Conservation (phyloP, 2,329 filamentous ascomycete species). For the Fusarium albidum region DNA sequence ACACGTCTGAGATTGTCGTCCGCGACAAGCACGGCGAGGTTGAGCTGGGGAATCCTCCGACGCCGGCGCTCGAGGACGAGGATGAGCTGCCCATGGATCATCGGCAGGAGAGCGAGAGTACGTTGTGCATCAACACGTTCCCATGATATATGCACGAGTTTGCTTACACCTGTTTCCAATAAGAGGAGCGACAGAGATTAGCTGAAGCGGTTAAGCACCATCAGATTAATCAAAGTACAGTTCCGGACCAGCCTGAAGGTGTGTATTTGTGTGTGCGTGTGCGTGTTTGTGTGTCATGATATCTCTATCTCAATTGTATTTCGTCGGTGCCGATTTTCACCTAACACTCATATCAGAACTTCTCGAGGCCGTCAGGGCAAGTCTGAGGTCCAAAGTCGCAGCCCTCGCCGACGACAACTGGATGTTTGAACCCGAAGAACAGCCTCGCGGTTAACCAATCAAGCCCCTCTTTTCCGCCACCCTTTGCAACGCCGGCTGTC, state of each 20-base stretch:
- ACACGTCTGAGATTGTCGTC: constrained; percentile 66
- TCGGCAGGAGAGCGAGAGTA: constrained; percentile 64
- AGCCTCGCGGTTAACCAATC: constrained; percentile 47
- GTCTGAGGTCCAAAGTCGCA: constrained; percentile 75
- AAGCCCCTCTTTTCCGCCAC: constrained; percentile 29
- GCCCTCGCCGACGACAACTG: constrained; percentile 84
- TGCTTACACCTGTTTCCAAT: constrained; percentile 12
- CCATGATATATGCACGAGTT: neutral
- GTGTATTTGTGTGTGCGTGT: no score
- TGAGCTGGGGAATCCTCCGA: constrained; percentile 65
- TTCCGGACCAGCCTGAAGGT: constrained; percentile 73
- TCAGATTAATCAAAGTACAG: constrained; percentile 61
- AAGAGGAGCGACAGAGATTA: constrained; percentile 69
- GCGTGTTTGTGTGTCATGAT: no score
- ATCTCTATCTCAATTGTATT: neutral
- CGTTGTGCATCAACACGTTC: constrained; percentile 25
- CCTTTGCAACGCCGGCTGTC: constrained; percentile 39
- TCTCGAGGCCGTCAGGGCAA: constrained; percentile 73
- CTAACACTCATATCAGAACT: constrained; percentile 62
- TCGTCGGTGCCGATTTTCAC: constrained; percentile 4
- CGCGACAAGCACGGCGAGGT: constrained; percentile 70
- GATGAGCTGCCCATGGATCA: constrained; percentile 66
- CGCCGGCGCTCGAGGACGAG: constrained; percentile 61
- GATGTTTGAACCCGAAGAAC: constrained; percentile 83
- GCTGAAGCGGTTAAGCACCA: constrained; percentile 70